phyloP scores from a whole-genome alignment of 208 protist genomes.

The Trichomonas gallinae region DNA sequence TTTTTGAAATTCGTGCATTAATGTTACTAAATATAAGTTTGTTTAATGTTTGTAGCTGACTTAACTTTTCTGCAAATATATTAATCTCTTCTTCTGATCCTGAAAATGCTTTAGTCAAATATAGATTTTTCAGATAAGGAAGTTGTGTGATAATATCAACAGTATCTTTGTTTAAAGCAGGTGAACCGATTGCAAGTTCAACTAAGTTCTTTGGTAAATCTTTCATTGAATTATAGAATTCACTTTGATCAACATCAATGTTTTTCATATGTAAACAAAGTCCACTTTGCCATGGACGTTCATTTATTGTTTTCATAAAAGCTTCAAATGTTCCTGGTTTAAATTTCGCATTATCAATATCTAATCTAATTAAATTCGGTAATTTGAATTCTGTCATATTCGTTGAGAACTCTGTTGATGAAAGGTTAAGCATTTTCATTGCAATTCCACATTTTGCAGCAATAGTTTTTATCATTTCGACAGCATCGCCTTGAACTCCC shows the following conservation, averaged over 20 bases:
- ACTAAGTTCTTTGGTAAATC: not conserved
- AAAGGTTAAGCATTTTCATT: not conserved
- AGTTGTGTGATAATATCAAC: not conserved
- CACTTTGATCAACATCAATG: not conserved
- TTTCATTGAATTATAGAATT: not conserved
- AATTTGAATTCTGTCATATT: not conserved
- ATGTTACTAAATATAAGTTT: not conserved
- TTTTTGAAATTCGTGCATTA: not conserved
- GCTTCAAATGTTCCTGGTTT: not conserved
- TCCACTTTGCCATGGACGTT: not conserved
- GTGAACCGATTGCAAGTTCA: not conserved
- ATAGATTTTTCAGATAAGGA: not conserved
- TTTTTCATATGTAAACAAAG: not conserved
- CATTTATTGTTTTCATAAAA: not conserved
- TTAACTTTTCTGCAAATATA: not conserved
- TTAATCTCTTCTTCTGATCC: not conserved
- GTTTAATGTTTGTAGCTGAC: not conserved
- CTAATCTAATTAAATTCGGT: not conserved
- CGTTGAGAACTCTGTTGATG: not conserved
- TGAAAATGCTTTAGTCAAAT: not conserved
- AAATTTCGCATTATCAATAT: not conserved
- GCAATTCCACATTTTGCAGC: not conserved
- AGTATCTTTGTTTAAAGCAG: not conserved
- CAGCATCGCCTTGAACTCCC: not conserved
- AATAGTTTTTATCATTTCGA: not conserved